Evolutionary conservation across 768 basidiomycete species (phyloP), one percentile per base, ranked within the genome.

Genomic region (Macrolepiota dolichaula): DNA sequence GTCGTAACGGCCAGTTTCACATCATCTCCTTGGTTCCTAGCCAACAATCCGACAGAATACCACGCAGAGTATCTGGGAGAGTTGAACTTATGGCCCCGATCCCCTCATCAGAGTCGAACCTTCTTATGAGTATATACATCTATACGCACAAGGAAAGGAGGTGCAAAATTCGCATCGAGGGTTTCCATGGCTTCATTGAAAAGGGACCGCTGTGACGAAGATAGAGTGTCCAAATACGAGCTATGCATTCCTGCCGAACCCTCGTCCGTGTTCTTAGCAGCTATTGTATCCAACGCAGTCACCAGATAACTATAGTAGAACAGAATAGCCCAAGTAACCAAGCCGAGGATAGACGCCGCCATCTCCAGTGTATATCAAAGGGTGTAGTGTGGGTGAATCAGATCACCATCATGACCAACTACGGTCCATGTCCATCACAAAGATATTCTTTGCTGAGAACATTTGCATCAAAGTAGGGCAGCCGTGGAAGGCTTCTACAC

Each of bases 21-120:
- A 57, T 73, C 72, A 37, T 68, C 62, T 19, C 61, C 63, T 27
- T 65, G 46, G 27, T 70, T 70, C n/a, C 72, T 65, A 12, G 72
- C 72, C 17, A 73, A 57, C 19, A 73, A 61, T 0, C 68, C 72
- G 2, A 72, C 72, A 29, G 72, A 61, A 63, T 71, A 71, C 72
- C 72, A 73, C 1, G 72, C 70, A 6, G 72, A 72, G 51, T 73
- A 73, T 37, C 71, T 54, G 22, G 67, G 70, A 13, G 71, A 72
- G 38, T 64, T 58, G 62, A 73, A 73, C 72, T 71, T 7, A 52
- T 17, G 4, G 17, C 2, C 9, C 17, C 42, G 3, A 3, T 6
- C 42, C 9, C 42, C 42, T 44, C 42, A 22, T 2, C 42, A 42
- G 5, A n/a, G 17, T n/a, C 6, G 4, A 44, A 44, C 19, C 19